Percentiles rank a stretch among this genome's conserved stretches.
Conservation (phyloP, 1,284 basidiomycete species). For the Tausonia pullulans region DNA sequence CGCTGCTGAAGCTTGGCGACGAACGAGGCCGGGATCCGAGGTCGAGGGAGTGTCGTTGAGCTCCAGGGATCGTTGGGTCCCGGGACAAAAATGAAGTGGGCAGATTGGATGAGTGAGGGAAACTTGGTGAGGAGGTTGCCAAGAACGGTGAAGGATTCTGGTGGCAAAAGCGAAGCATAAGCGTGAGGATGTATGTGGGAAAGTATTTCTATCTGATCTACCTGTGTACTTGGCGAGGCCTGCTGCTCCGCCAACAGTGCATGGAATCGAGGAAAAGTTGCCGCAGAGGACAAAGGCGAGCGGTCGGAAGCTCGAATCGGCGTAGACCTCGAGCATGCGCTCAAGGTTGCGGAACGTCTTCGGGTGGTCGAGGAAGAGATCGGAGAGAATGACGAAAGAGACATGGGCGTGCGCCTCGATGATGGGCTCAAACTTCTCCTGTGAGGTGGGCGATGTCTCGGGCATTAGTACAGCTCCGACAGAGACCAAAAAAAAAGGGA, state of each 20-base stretch:
- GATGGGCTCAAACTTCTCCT: conserved; percentile 33
- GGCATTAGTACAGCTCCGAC: no score
- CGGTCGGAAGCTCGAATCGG: conserved; percentile 73
- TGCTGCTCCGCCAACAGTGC: conserved; percentile 61
- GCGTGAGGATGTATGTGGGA: background rate
- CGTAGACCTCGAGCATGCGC: conserved; percentile 82
- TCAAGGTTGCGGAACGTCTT: conserved; percentile 66
- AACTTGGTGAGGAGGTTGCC: conserved; percentile 75
- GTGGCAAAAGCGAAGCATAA: background rate
- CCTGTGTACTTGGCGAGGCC: conserved; percentile 78
- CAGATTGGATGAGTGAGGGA: conserved; percentile 58
- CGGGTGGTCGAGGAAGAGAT: conserved; percentile 64
- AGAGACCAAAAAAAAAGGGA: conserved; percentile 22
- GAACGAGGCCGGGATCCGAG: conserved; percentile 63
- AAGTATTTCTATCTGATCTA: conserved; percentile 29
- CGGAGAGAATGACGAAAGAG: conserved; percentile 90
- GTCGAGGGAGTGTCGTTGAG: conserved; percentile 65
- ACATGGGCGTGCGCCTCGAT: conserved; percentile 43
- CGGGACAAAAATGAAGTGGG: conserved; percentile 88
- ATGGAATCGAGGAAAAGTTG: conserved; percentile 77
- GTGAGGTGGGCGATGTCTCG: background rate
- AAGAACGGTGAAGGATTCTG: conserved; percentile 32
- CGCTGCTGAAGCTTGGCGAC: conserved; percentile 54
- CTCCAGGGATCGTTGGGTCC: conserved; percentile 81
- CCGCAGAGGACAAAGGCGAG: conserved; percentile 86